A percentile compares a stretch with the other conserved stretches of the same genome.
These are phyloP conservation scores for Gillenia trifoliata DNA, from an alignment of 306 rosid genomes.

Conservation along the genomic window DNA sequence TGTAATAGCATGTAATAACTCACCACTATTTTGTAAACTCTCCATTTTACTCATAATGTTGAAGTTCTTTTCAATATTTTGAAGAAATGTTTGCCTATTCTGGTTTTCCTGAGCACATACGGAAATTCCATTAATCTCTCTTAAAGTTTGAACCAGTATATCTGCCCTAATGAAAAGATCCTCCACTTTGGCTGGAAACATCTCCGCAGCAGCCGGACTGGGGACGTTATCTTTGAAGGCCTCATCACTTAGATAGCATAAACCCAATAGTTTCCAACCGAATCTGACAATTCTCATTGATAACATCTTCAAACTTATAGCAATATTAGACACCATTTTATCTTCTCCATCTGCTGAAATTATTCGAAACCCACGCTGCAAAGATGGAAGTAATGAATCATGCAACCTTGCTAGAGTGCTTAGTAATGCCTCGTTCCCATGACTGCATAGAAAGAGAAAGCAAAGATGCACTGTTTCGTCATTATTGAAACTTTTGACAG, in stretches of 20 bases:
- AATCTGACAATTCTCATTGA: slow-evolving; percentile 67
- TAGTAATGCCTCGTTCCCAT: slow-evolving; percentile 72
- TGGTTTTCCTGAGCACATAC: slow-evolving; percentile 44
- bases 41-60: slow-evolving; percentile 47
- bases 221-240: slow-evolving; percentile 49
- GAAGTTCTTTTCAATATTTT: slow-evolving; percentile 58
- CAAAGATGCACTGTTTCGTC: not conserved
- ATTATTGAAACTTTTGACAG: not conserved
- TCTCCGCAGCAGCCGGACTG: slow-evolving; percentile 61
- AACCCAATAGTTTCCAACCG: slow-evolving; percentile 73
- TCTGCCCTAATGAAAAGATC: slow-evolving; percentile 85
- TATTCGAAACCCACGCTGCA: slow-evolving; percentile 41
- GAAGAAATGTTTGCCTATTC: slow-evolving; percentile 71
- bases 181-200: slow-evolving; percentile 94
- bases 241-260: slow-evolving; percentile 78
- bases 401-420: slow-evolving; percentile 81
- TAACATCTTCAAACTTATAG: slow-evolving; percentile 68
- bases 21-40: slow-evolving; percentile 55
- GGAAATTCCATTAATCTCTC: slow-evolving; percentile 74
- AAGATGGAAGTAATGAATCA: slow-evolving; percentile 74
- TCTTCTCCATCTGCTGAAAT: slow-evolving; percentile 54
- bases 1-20: slow-evolving; percentile 14
- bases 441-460: slow-evolving; percentile 37
- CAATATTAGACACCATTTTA: slow-evolving; percentile 33
- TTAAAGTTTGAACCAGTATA: slow-evolving; percentile 75